These are phyloP conservation scores for Crassisporium funariophilum DNA, from an alignment of 768 basidiomycete species.

Conservation along the genomic window DNA sequence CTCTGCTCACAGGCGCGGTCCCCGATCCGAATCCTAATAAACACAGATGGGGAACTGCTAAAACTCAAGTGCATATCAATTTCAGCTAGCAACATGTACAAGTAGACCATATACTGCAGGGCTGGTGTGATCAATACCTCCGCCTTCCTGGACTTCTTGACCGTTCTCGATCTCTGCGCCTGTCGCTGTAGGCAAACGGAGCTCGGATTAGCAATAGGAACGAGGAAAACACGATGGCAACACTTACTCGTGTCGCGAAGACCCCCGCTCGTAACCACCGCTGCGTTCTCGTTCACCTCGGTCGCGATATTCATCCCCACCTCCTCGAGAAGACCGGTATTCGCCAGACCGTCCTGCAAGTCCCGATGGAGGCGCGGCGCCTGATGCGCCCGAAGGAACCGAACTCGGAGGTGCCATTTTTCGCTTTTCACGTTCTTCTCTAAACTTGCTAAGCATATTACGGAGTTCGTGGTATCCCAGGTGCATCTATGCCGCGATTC, in stretches of 20 bases:
- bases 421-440: constrained; percentile 87
- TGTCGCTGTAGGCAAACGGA: constrained; percentile 51
- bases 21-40: constrained; percentile 19
- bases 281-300: constrained; percentile 62
- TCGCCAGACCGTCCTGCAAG: constrained; percentile 40
- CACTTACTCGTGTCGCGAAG: constrained; percentile 75
- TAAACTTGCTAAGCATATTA: constrained; percentile 88
- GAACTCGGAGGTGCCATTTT: constrained; percentile 54
- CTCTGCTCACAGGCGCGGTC: constrained; percentile 1
- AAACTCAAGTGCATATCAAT: neutral
- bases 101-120: neutral
- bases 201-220: constrained; percentile 29
- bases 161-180: constrained; percentile 72
- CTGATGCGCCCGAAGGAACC: constrained; percentile 34
- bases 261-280: constrained; percentile 69
- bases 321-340: constrained; percentile 49
- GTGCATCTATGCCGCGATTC: constrained; percentile 77
- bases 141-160: constrained; percentile 72
- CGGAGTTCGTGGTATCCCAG: constrained; percentile 98
- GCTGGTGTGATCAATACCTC: constrained; percentile 45
- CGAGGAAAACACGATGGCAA: constrained; percentile 24
- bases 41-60: constrained; percentile 16
- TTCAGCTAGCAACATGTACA: constrained; percentile 5
- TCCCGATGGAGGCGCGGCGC: constrained; percentile 37
- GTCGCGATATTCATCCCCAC: constrained; percentile 64